phyloP scores from a whole-genome alignment of 2,329 filamentous ascomycete species.

The Fusarium tricinctum region DNA sequence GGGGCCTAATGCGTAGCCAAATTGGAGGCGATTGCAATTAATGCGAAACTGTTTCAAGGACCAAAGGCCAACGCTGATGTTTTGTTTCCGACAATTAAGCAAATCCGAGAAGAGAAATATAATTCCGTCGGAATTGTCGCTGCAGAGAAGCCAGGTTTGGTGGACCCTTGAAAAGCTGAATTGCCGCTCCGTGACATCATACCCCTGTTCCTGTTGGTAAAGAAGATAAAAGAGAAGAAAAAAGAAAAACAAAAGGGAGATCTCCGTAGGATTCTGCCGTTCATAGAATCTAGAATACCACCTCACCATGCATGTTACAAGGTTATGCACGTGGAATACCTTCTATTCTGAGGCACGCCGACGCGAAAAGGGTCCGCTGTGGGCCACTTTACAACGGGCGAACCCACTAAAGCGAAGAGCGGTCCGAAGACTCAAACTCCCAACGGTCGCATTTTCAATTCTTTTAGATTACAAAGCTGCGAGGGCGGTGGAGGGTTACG shows the following conservation, averaged over 20 bases:
- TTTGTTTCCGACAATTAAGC: not conserved
- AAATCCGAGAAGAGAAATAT: not conserved
- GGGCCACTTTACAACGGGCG: constrained; percentile 2
- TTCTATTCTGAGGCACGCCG: constrained; percentile 8
- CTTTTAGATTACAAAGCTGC: constrained; percentile 16
- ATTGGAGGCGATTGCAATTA: not conserved
- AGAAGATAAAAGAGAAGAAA: not conserved
- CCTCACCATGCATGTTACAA: not conserved
- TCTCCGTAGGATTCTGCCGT: not conserved
- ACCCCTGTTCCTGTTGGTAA: not conserved
- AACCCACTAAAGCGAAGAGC: not conserved
- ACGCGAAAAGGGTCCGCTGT: constrained; percentile 1
- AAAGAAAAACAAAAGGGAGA: not conserved
- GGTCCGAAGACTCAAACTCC: not conserved
- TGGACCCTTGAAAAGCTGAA: not conserved
- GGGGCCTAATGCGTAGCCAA: not conserved
- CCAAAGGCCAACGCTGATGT: not conserved
- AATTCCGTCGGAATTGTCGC: not conserved
- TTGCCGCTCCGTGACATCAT: constrained; percentile 6
- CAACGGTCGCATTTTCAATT: constrained; percentile 1
- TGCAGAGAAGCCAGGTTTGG: not conserved
- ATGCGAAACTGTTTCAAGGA: not conserved
- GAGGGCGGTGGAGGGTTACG: constrained; percentile 1
- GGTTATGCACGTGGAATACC: not conserved
- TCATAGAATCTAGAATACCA: constrained; percentile 1